Evolutionary conservation across 164 flowering plant genomes (phyloP), one percentile per base, ranked within the genome.

Genomic region (Dillenia suffruticosa): DNA sequence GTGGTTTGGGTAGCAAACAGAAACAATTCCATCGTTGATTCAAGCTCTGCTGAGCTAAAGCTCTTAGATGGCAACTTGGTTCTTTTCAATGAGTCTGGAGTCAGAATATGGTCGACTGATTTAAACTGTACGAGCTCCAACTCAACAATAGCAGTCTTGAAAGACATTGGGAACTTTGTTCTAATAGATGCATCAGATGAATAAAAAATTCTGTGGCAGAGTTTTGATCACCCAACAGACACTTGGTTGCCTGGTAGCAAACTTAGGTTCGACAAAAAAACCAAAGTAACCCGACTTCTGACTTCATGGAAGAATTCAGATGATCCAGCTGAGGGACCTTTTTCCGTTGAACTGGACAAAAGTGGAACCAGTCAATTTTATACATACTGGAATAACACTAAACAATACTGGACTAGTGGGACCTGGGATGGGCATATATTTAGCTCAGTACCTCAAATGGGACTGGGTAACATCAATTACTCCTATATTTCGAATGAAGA

Each of bases 351-450:
- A 48, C 54, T 12, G 0, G 46, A 60, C 44, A 57, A 63, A 2
- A 9, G 15, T 11, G 57, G 56, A 11, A 17, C 11, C 40, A 32
- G 7, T 44, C 57, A 66, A 32, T 58, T 32, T 10, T 9, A 44
- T 1, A 44, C 22, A n/a, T 2, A 43, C 46, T 62, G 69, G 78
- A 71, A 64, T 15, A n/a, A 40, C 43, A 51, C 70, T 26, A 9
- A 24, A 24, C 8, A 8, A 15, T 68, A 65, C 22, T 72, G 76
- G 76, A 51, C 40, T n/a, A 75, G 68, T 63, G 75, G 72, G 32
- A 16, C 22, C 3, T 71, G 72, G 70, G 54, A 69, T 58, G 77
- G 77, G 5, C 46, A 44, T 0, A 50, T 55, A 12, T 69, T 74
- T 48, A 56, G 64, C 24, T 22, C 9, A 12, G 63, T 72, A 13